These are phyloP conservation scores for Hypomyces perniciosus DNA, from an alignment of 2,329 filamentous ascomycete genomes.

Conservation along the genomic window DNA sequence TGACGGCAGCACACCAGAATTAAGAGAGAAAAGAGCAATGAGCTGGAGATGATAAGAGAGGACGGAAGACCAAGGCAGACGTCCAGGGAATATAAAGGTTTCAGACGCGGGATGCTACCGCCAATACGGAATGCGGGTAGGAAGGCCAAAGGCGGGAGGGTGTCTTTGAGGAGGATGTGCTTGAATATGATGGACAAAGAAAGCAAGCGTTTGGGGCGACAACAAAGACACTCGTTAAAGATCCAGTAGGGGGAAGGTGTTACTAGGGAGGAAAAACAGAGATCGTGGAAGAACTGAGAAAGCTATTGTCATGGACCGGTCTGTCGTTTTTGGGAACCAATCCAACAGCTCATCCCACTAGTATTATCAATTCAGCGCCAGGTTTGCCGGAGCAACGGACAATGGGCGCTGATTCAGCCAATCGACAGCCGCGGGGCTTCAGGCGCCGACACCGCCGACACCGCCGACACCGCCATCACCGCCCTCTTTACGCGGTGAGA, in stretches of 20 bases:
- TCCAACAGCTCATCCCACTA: not conserved
- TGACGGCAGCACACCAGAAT: too few relatives aligned
- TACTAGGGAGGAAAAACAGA: not conserved
- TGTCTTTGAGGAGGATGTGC: not conserved
- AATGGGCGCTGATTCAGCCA: slow-evolving; percentile 1
- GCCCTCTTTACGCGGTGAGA: slow-evolving; percentile 33
- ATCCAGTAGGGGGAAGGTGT: not conserved
- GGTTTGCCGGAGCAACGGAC: slow-evolving; percentile 22
- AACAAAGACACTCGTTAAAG: not conserved
- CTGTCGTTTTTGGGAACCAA: not conserved
- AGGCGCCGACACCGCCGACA: not conserved
- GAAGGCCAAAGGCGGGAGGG: not conserved
- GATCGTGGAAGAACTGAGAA: not conserved
- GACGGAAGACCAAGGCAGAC: too few relatives aligned
- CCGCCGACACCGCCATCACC: not conserved
- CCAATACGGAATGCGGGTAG: not conserved
- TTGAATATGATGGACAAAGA: not conserved
- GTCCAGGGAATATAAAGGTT: not conserved
- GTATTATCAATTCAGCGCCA: not conserved
- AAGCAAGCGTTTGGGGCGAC: slow-evolving; percentile 3
- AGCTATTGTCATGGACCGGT: not conserved
- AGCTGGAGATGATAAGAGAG: too few relatives aligned
- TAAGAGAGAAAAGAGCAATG: too few relatives aligned
- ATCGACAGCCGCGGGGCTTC: slow-evolving; percentile 5
- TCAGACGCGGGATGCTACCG: not conserved